These are phyloP conservation scores for Stephania japonica DNA, from an alignment of 164 flowering plant genomes.

Conservation along the genomic window DNA sequence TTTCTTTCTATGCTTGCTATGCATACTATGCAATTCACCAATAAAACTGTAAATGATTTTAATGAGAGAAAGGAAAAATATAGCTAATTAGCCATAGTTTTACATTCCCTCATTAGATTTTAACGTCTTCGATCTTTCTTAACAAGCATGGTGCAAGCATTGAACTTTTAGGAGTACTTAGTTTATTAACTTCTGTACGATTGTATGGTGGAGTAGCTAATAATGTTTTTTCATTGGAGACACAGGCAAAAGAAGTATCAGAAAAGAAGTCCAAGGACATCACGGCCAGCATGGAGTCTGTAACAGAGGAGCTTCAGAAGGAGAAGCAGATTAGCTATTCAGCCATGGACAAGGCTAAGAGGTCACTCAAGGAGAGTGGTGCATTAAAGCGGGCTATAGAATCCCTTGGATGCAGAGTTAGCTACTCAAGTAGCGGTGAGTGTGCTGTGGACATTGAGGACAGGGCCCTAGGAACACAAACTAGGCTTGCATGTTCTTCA, in stretches of 20 bases:
- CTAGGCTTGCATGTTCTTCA: constrained; percentile 24
- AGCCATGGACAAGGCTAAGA: constrained; percentile 54
- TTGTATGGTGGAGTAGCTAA: background rate
- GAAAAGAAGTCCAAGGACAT: constrained; percentile 63
- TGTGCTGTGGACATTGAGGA: constrained; percentile 56
- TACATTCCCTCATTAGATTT: background rate
- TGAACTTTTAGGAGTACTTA: background rate
- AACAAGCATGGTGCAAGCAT: background rate
- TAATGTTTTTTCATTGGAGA: constrained; percentile 8
- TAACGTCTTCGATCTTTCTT: too few relatives aligned
- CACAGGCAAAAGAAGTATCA: constrained; percentile 78
- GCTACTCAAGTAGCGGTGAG: constrained; percentile 59
- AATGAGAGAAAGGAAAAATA: background rate
- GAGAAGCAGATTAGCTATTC: constrained; percentile 64
- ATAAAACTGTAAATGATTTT: too few relatives aligned
- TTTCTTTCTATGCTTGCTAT: background rate
- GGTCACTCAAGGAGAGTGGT: constrained; percentile 61
- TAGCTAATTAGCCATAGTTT: background rate
- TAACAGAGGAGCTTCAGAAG: constrained; percentile 51
- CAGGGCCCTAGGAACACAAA: constrained; percentile 28
- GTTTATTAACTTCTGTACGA: background rate
- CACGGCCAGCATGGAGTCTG: constrained; percentile 41
- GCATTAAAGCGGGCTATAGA: constrained; percentile 81
- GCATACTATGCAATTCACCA: too few relatives aligned
- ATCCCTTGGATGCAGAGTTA: constrained; percentile 83